Evolutionary conservation across 345 rosid species (phyloP), one percentile per base, ranked within the genome.

Genomic region (Citrus glauca): DNA sequence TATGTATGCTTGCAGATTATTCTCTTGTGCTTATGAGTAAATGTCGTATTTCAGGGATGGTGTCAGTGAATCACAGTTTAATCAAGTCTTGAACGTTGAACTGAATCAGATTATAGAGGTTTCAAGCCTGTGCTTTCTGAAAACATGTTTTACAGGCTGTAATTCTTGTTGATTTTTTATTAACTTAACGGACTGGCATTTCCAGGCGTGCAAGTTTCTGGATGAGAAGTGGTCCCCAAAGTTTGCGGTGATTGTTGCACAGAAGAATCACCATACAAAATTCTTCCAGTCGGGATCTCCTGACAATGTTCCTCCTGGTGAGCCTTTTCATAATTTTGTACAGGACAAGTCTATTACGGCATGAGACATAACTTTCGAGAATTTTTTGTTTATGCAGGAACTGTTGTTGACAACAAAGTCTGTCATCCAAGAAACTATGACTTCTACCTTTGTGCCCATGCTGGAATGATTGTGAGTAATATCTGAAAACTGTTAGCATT

Each of bases 51-150:
- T 66, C 73, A 93, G 99, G 96, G 99, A 95, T 80, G 99, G 99
- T 19, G 99, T 92, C 16, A 93, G 98, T 25, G 99, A 92, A 79
- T 93, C 99, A 0, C 97, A 95, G 66, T 95, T 95, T 83, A 92
- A 85, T 67, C 98, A 92, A 82, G 97, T 95, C 74, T 79, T 93
- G 66, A 95, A 95, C 40, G 75, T 91, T 67, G 99, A 95, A 72
- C 78, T 95, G 69, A 91, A 92, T 81, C 98, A 95, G 78, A 89
- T 93, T 8, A 92, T 86, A 67, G 93, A 93, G 98, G 98, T 93
- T 24, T 72, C 16, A 19, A 75, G 35, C 71, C 40, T 78, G 10
- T 19, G 32, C 67, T 42, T 75, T 20, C 45, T 11, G n/a, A 37
- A 66, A 20, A 5, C 53, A 20, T 70, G 19, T 53, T 74, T n/a